These are phyloP conservation scores for Aspergillus felis DNA, from an alignment of 2,329 filamentous ascomycete genomes.

Conservation along the genomic window DNA sequence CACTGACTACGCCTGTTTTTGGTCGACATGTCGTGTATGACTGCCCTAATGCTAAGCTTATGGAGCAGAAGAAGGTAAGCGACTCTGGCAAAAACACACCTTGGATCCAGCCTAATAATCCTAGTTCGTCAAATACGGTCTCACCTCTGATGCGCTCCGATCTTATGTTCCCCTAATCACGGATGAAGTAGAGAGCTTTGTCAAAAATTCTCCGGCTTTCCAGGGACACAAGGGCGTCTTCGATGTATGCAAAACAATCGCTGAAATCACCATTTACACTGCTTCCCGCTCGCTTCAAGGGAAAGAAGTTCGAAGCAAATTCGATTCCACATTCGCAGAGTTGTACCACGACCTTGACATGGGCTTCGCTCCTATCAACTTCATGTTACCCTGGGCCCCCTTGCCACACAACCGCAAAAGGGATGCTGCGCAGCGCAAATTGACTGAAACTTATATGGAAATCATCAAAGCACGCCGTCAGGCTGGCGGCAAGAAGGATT, in stretches of 20 bases:
- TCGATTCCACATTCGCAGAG: conserved; percentile 74
- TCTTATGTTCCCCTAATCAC: conserved; percentile 77
- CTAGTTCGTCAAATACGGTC: conserved; percentile 61
- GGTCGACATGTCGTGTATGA: conserved; percentile 86
- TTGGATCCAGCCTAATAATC: conserved; percentile 14
- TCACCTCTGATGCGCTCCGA: conserved; percentile 58
- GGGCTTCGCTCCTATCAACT: conserved; percentile 86
- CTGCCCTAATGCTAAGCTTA: conserved; percentile 84
- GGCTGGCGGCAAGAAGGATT: conserved; percentile 48
- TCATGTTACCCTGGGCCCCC: conserved; percentile 82
- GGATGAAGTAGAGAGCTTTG: conserved; percentile 67
- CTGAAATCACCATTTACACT: conserved; percentile 85
- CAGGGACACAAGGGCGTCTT: conserved; percentile 65
- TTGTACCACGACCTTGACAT: conserved; percentile 87
- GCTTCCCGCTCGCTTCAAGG: conserved; percentile 83
- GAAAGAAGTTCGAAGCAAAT: conserved; percentile 73
- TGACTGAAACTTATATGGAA: conserved; percentile 77
- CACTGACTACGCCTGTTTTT: conserved; percentile 68
- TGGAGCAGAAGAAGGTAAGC: conserved; percentile 90
- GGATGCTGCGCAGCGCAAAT: conserved; percentile 73
- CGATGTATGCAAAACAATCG: conserved; percentile 71
- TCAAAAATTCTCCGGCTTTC: conserved; percentile 64
- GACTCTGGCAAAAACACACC: background rate
- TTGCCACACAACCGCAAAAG: conserved; percentile 83
- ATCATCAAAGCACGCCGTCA: conserved; percentile 71